A percentile compares a stretch with the other conserved stretches of the same genome.
Conservation (phyloP, 2,329 filamentous ascomycete genomes). For the Pseudophaeomoniella oleicola region DNA sequence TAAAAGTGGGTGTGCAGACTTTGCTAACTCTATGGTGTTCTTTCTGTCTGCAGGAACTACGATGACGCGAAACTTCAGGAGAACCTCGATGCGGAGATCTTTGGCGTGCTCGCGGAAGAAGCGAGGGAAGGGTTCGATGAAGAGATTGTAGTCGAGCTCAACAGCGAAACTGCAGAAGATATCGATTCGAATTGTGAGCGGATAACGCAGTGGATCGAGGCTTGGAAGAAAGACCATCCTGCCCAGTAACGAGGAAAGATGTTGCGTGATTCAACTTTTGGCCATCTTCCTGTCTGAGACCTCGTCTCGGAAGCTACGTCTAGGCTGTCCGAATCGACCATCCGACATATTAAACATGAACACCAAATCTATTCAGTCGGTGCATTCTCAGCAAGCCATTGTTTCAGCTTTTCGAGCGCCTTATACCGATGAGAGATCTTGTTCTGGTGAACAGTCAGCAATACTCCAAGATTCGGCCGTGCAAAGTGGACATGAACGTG, state of each 20-base stretch:
- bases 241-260: slow-evolving; percentile 8
- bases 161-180: slow-evolving; percentile 67
- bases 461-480: slow-evolving; percentile 7
- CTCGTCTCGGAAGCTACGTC: too few species aligned
- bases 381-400: slow-evolving; percentile 47
- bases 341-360: not conserved
- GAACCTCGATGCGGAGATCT: slow-evolving; percentile 94
- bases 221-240: slow-evolving; percentile 53
- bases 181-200: slow-evolving; percentile 80
- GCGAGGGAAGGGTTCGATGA: slow-evolving; percentile 74
- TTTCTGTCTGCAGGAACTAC: slow-evolving; percentile 47
- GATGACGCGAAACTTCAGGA: slow-evolving; percentile 80
- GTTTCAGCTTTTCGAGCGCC: slow-evolving; percentile 73
- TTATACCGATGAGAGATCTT: slow-evolving; percentile 79
- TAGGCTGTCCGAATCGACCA: too few species aligned
- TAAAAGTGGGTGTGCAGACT: too few species aligned
- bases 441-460: slow-evolving; percentile 37
- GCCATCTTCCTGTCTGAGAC: too few species aligned
- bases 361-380: slow-evolving; percentile 9
- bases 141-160: slow-evolving; percentile 77
- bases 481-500: slow-evolving; percentile 2
- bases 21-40: too few species aligned
- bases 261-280: not conserved
- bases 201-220: slow-evolving; percentile 64
- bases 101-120: slow-evolving; percentile 86